phyloP scores from a whole-genome alignment of 495 filamentous ascomycete genomes.

The Rhizodiscina lignyota region DNA sequence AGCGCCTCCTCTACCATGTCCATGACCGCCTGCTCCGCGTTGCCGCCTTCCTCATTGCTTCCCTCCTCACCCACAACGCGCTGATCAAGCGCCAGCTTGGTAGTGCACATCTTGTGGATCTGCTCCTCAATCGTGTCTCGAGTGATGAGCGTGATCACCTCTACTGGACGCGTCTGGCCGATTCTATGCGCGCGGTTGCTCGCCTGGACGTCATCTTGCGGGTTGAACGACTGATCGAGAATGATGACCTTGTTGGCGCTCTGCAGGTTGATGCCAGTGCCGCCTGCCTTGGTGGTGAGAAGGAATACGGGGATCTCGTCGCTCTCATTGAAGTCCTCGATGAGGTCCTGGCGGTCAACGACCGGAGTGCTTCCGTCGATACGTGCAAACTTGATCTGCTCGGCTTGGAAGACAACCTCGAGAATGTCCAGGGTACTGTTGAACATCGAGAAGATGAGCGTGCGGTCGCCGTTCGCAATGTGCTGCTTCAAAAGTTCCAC shows the following conservation, averaged over 20 bases:
- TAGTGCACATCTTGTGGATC: conserved; percentile 74
- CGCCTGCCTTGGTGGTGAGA: conserved; percentile 81
- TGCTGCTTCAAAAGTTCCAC: conserved; percentile 53
- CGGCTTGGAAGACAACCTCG: conserved; percentile 58
- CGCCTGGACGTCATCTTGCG: conserved; percentile 89
- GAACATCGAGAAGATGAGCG: conserved; percentile 84
- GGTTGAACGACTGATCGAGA: conserved; percentile 90
- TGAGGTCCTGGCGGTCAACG: conserved; percentile 63
- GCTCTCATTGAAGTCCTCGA: conserved; percentile 70
- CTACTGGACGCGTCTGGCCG: conserved; percentile 76
- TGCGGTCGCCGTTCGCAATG: conserved; percentile 68
- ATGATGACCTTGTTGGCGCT: conserved; percentile 95
- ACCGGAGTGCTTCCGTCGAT: conserved; percentile 79
- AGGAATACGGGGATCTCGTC: conserved; percentile 76
- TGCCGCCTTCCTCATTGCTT: conserved; percentile 18
- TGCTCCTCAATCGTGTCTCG: conserved; percentile 81
- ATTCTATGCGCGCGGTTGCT: conserved; percentile 94
- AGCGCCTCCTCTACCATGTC: conserved; percentile 52
- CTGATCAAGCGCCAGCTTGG: conserved; percentile 83
- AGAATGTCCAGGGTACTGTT: conserved; percentile 83
- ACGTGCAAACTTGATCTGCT: conserved; percentile 57
- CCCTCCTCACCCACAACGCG: conserved; percentile 51
- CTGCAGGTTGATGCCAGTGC: conserved; percentile 87
- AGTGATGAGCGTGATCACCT: conserved; percentile 69
- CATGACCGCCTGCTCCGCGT: conserved; percentile 34